Conservation (phyloP, 495 filamentous ascomycete genomes). For the Aspergillus panamensis region DNA sequence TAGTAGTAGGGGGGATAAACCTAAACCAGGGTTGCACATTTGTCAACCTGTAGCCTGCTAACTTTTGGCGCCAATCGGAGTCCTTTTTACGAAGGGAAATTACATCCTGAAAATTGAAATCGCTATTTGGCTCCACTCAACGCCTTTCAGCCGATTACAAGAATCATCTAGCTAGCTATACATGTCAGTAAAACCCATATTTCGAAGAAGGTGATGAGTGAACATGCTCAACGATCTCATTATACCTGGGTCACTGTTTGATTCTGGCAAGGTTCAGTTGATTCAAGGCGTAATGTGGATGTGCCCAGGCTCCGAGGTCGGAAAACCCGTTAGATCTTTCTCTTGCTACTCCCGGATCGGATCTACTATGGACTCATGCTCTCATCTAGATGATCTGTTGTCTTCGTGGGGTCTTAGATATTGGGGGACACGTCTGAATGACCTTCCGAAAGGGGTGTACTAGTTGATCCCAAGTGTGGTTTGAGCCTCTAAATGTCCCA, state of each 20-base stretch:
- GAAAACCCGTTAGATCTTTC: background rate
- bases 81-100: slow-evolving; percentile 23
- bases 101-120: slow-evolving; percentile 22
- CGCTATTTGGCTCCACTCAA: slow-evolving; percentile 27
- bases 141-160: slow-evolving; percentile 6
- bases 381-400: no score
- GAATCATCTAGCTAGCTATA: slow-evolving; percentile 5
- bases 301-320: background rate
- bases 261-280: background rate
- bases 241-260: background rate
- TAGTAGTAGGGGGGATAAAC: background rate
- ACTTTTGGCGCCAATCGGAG: slow-evolving; percentile 28
- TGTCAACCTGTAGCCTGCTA: background rate
- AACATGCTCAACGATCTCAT: background rate
- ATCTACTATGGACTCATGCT: background rate
- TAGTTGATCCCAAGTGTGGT: no score
- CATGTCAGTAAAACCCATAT: background rate
- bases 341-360: no score
- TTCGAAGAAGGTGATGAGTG: background rate
- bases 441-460: no score
- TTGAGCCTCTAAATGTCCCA: no score
- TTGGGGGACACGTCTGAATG: no score
- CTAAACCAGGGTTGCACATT: background rate
- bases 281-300: background rate
- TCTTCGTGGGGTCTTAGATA: no score